Percentiles rank a stretch among this genome's conserved stretches.
Evolutionary conservation across 1,139 yeast genomes (phyloP).

Genomic region (Lipomyces yarrowii): DNA sequence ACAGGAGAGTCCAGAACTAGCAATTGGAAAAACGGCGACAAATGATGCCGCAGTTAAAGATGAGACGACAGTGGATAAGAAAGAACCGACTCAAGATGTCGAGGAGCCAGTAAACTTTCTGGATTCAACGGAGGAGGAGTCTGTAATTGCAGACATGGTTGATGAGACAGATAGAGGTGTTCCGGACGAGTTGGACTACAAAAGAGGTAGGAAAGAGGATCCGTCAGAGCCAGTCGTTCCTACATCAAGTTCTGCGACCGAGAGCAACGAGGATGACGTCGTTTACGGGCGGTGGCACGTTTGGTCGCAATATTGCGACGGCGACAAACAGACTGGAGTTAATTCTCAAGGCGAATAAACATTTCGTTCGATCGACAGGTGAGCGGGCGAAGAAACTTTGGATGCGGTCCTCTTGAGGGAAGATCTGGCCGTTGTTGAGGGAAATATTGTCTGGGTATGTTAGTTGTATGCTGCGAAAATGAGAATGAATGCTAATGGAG

Average conservation of each 20-base stretch:
- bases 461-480: not conserved
- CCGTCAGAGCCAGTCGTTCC: not conserved
- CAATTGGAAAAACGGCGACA: too few relatives aligned
- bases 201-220: not conserved
- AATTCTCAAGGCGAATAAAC: slow-evolving; percentile 73
- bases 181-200: not conserved
- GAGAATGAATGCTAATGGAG: slow-evolving; percentile 51
- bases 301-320: slow-evolving; percentile 77
- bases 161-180: not conserved
- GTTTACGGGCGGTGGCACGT: slow-evolving; percentile 63
- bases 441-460: slow-evolving; percentile 69
- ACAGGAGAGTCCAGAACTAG: not conserved
- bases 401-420: slow-evolving; percentile 77
- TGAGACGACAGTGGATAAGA: not conserved
- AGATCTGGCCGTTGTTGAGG: slow-evolving; percentile 81
- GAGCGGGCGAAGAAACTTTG: slow-evolving; percentile 83
- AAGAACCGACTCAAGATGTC: too few relatives aligned
- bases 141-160: too few relatives aligned
- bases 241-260: not conserved
- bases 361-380: slow-evolving; percentile 80
- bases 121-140: too few relatives aligned
- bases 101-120: too few relatives aligned
- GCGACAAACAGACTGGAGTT: slow-evolving; percentile 77
- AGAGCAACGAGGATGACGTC: slow-evolving; percentile 46
- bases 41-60: not conserved